phyloP scores from a whole-genome alignment of 1,139 yeast genomes.

The Fermentozyma sake region DNA sequence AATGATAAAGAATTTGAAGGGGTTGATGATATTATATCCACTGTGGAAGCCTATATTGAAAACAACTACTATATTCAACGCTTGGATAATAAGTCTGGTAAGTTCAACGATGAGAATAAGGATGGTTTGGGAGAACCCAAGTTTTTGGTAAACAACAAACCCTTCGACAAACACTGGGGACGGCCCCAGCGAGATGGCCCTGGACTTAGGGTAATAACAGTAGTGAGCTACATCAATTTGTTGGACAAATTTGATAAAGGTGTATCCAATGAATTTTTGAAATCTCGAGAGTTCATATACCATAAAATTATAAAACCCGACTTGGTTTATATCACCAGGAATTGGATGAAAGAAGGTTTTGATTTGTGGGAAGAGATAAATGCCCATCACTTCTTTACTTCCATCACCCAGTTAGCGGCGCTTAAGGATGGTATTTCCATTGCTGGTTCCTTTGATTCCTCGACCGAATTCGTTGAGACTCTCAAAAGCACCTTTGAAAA shows the following conservation, averaged over 20 bases:
- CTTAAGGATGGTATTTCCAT: conserved; percentile 52
- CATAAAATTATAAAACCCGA: conserved; percentile 62
- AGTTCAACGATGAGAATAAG: conserved; percentile 36
- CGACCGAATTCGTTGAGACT: conserved; percentile 22
- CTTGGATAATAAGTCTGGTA: conserved; percentile 64
- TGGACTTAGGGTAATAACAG: conserved; percentile 68
- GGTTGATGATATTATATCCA: conserved; percentile 20
- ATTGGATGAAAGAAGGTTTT: conserved; percentile 66
- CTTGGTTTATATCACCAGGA: conserved; percentile 54
- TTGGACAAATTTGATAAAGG: conserved; percentile 27
- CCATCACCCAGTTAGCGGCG: conserved; percentile 69
- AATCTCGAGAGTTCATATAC: conserved; percentile 35
- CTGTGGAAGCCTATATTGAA: conserved; percentile 58
- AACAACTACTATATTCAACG: conserved; percentile 61
- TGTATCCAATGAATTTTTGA: conserved; percentile 20
- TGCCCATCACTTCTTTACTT: conserved; percentile 74
- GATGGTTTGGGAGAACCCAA: conserved; percentile 88
- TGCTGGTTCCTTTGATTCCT: conserved; percentile 33
- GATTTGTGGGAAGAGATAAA: conserved; percentile 93
- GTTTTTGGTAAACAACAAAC: conserved; percentile 58
- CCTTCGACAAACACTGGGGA: conserved; percentile 75
- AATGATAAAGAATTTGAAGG: conserved; percentile 28
- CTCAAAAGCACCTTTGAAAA: conserved; percentile 11
- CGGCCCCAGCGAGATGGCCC: conserved; percentile 97
- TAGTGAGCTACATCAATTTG: conserved; percentile 50